phyloP scores from a whole-genome alignment of 2,329 filamentous ascomycete species.

The Pseudogymnoascus sp. region DNA sequence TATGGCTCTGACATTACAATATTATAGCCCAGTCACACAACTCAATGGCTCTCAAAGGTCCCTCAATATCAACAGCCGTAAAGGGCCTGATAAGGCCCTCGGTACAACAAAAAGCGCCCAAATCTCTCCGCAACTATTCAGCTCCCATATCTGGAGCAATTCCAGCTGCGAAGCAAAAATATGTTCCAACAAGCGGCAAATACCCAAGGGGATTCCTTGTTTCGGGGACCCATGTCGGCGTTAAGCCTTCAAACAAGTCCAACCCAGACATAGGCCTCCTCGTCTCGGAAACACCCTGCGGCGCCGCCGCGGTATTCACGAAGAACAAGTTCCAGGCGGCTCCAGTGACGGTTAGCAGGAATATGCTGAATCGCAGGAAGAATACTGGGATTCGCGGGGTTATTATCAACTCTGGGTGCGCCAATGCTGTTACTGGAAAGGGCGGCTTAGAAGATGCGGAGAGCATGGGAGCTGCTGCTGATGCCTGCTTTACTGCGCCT shows the following conservation, averaged over 20 bases:
- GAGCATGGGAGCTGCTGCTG: conserved; percentile 74
- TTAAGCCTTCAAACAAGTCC: conserved; percentile 86
- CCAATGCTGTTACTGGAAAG: conserved; percentile 92
- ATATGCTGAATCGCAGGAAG: conserved; percentile 59
- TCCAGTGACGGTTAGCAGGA: conserved; percentile 78
- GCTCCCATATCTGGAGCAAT: conserved; percentile 53
- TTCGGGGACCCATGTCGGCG: conserved; percentile 82
- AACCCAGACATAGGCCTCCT: conserved; percentile 89
- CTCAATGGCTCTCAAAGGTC: conserved; percentile 28
- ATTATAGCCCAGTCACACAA: neutral
- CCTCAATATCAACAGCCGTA: conserved; percentile 20
- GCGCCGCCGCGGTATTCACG: conserved; percentile 89
- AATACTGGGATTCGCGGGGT: conserved; percentile 72
- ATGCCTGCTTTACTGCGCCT: conserved; percentile 52
- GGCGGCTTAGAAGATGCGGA: conserved; percentile 83
- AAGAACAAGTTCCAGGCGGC: conserved; percentile 98
- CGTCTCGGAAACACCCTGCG: conserved; percentile 77
- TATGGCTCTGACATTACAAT: neutral
- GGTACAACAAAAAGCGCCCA: conserved; percentile 20
- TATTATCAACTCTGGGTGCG: conserved; percentile 91
- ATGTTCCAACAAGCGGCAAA: conserved; percentile 75
- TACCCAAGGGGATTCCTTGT: conserved; percentile 88
- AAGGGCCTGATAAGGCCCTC: conserved; percentile 23
- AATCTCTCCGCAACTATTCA: conserved; percentile 45
- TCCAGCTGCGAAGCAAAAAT: conserved; percentile 79